phyloP scores from a whole-genome alignment of 257 asterid species.

The Agastache rugosa region DNA sequence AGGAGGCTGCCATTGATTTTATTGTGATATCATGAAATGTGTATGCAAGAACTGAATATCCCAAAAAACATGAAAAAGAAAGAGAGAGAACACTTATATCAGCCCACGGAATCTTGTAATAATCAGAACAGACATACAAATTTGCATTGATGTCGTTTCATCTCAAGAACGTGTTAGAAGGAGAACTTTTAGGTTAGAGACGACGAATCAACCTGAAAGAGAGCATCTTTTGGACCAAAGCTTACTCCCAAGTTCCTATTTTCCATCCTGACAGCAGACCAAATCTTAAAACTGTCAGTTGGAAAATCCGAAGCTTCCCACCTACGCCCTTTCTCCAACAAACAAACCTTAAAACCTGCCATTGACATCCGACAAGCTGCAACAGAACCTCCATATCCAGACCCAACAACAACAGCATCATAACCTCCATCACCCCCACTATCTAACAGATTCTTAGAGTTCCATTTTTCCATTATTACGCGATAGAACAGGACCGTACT shows the following conservation, averaged over 20 bases:
- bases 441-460: neutral
- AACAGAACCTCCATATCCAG: constrained; percentile 70
- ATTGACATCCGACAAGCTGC: constrained; percentile 62
- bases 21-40: neutral
- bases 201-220: constrained; percentile 48
- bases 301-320: constrained; percentile 64
- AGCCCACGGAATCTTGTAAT: neutral
- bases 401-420: constrained; percentile 64
- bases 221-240: constrained; percentile 55
- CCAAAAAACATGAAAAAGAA: neutral
- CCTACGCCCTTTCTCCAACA: constrained; percentile 61
- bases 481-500: neutral
- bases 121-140: neutral
- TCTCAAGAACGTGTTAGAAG: neutral
- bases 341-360: constrained; percentile 60
- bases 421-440: constrained; percentile 32
- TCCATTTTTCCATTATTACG: constrained; percentile 31
- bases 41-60: neutral
- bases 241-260: constrained; percentile 36
- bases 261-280: constrained; percentile 49
- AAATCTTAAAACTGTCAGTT: constrained; percentile 39
- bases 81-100: neutral
- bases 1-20: neutral
- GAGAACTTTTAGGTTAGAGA: too few relatives aligned
- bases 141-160: neutral